Evolutionary conservation across 495 filamentous ascomycete species (phyloP), one percentile per base, ranked within the genome.

Genomic region (Aspergillus affinis): DNA sequence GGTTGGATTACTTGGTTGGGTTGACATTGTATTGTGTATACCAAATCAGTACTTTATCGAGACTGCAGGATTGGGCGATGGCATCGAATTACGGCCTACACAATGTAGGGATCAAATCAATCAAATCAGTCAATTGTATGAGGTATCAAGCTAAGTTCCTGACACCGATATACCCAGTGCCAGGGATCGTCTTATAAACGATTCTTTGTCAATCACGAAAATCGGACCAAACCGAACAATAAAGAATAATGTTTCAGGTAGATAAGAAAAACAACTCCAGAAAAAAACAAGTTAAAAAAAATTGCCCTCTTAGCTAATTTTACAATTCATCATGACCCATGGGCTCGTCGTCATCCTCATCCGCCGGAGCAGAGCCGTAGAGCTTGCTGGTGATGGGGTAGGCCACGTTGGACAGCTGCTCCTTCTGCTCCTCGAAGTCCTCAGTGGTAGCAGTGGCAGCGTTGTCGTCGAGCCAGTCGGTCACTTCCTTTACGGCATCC

Each of bases 351-450:
- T 85, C 82, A 45, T 86, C 90, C 53, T 81, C 84, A 50, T 74
- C 83, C 52, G 79, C 84, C 36, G 84, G 84, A 62, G 81, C 85
- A 66, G 84, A 85, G 71, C 86, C 81, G 80, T 98, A 96, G 54
- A 96, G 80, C 85, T 99, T 99, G 82, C 89, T 93, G 69, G 94
- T 99, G 80, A 99, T 99, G 36, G 94, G 94, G 81, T 98, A 97
- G 21, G 94, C 94, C 57, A 97, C 90, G 77, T 88, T 87, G 68
- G 89, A 93, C 64, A 99, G 86, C 83, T 97, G 96, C 88, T 99
- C 93, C 84, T 93, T 96, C 82, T 98, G 93, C 86, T 99, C 94
- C 75, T 96, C 91, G 67, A 97, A 97, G 81, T 98, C 94, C 82
- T 98, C 95, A 55, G 87, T 81, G 61, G 82, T 85, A 59, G 94